Evolutionary conservation across 768 basidiomycete species (phyloP).

Genomic region (Termitomyces sp.): DNA sequence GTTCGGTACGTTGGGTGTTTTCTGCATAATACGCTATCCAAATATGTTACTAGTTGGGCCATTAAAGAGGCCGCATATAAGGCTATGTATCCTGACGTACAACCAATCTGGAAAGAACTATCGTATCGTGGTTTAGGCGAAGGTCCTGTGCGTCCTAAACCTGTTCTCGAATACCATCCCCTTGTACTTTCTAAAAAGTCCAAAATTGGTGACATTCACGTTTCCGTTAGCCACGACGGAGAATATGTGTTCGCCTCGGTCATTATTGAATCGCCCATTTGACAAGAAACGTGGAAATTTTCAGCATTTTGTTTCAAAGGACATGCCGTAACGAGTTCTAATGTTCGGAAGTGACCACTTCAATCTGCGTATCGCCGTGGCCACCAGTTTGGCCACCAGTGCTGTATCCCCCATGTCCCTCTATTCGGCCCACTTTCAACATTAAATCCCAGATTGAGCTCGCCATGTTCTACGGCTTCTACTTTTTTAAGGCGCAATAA

Average conservation of each 20-base stretch:
- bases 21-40: neutral
- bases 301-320: neutral
- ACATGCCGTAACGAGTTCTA: neutral
- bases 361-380: constrained; percentile 26
- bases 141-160: constrained; percentile 23
- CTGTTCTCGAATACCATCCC: constrained; percentile 40
- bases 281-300: neutral
- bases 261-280: constrained; percentile 40
- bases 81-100: constrained; percentile 60
- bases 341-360: neutral
- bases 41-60: constrained; percentile 51
- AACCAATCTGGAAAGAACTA: constrained; percentile 73
- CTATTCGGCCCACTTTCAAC: constrained; percentile 21
- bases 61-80: constrained; percentile 88
- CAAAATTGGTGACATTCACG: constrained; percentile 42
- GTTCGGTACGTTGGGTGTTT: constrained; percentile 53
- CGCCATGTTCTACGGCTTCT: constrained; percentile 44
- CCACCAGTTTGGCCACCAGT: constrained; percentile 71
- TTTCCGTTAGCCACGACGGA: constrained; percentile 80
- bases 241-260: constrained; percentile 72
- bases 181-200: constrained; percentile 11
- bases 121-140: constrained; percentile 34
- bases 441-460: constrained; percentile 35
- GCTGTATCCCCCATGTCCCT: constrained; percentile 41
- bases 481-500: constrained; percentile 78